Base-by-base conservation (phyloP, 2,329 filamentous ascomycete species). In the Talaromyces piceae region DNA sequence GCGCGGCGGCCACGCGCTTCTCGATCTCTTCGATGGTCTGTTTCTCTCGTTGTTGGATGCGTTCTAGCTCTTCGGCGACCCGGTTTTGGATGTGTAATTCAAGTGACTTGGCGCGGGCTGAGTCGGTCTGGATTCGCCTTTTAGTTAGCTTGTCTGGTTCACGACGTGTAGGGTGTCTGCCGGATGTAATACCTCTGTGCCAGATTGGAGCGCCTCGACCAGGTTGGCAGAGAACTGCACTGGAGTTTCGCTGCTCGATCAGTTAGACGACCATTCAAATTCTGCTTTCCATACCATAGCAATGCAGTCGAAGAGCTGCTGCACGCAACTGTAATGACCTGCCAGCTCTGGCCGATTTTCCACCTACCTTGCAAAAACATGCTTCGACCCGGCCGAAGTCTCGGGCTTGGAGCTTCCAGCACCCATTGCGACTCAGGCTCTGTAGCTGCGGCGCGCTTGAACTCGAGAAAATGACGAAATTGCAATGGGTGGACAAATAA, bases 31-130 rank as follows among this genome's bases (percentile, higher is more conserved):
- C 76, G 57, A 95, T 83, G 53, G 83, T 81, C 46, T 83, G 77
- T 57, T 81, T 73, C 67, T 91, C 86, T 61, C 84, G 76, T 57
- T 82, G 78, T 67, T 84, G 84, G 57, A 95, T 82, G 61, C 84
- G 84, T 70, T 86, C 83, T 59, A 97, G 88, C 73, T 96, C 91
- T 62, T 83, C 78, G 63, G 86, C 82, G 55, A 96, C 88, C 70
- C 91, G 91, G 66, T 82, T 76, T 75, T 96, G 91, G 69, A 95
- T 84, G 63, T 91, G 86, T 57, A 93, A 82, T 74, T 97, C 91
- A 69, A 89, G 75, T 64, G 84, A 77, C 73, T 88, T 88, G 63
- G 86, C 80, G 67, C 91, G 90, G 58, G 89, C 91, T 54, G 84
- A 83, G 74, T 97, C 91, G 72, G 87, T 91, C 91, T 97, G 67